phyloP scores from a whole-genome alignment of 164 flowering plant genomes.

The Dillenia turbinata region DNA sequence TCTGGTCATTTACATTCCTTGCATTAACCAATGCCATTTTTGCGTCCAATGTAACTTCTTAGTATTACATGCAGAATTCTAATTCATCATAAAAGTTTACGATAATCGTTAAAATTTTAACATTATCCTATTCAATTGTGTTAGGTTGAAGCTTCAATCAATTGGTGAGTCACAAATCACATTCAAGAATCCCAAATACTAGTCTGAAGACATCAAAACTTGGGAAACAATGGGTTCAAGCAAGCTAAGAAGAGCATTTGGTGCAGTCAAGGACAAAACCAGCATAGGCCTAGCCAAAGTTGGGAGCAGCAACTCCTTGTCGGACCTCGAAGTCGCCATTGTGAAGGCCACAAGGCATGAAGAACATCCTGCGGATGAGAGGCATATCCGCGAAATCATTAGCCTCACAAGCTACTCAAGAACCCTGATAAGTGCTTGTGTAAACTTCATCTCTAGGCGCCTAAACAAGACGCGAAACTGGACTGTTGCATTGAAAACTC shows the following conservation, averaged over 20 bases:
- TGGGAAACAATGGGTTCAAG: slow-evolving; percentile 47
- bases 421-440: slow-evolving; percentile 50
- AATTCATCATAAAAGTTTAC: too few species aligned
- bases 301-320: slow-evolving; percentile 42
- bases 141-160: too few species aligned
- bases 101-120: too few species aligned
- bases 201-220: too few species aligned
- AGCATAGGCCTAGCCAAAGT: slow-evolving; percentile 53
- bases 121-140: too few species aligned
- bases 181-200: too few species aligned
- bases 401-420: slow-evolving; percentile 52
- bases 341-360: slow-evolving; percentile 91
- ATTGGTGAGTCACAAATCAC: too few species aligned
- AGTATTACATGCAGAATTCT: too few species aligned
- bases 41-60: too few species aligned
- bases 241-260: slow-evolving; percentile 65
- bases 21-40: too few species aligned
- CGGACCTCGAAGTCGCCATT: slow-evolving; percentile 81
- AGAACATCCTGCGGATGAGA: slow-evolving; percentile 71
- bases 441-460: slow-evolving; percentile 51
- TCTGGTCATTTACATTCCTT: too few species aligned
- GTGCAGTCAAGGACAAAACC: slow-evolving; percentile 71
- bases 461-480: slow-evolving; percentile 77
- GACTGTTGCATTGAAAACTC: slow-evolving; percentile 76
- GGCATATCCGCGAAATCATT: slow-evolving; percentile 48